These are phyloP conservation scores for Sinapis alba DNA, from an alignment of 441 rosid genomes.

Conservation along the genomic window DNA sequence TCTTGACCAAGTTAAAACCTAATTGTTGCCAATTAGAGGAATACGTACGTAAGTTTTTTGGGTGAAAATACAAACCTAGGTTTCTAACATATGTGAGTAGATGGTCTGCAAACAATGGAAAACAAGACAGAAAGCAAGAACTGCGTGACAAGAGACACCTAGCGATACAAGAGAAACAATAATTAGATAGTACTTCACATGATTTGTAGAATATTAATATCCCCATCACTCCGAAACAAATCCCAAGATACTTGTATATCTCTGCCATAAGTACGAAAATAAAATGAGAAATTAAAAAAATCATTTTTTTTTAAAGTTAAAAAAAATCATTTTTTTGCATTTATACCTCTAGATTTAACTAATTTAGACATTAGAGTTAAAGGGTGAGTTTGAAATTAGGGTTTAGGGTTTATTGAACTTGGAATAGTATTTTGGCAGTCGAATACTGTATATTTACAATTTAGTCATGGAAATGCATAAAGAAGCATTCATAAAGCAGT, in stretches of 20 bases:
- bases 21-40: background rate
- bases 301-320: too few species aligned
- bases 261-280: background rate
- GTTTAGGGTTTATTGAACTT: too few species aligned
- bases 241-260: background rate
- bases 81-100: background rate
- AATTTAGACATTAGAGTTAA: too few species aligned
- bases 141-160: constrained; percentile 3
- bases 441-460: too few species aligned
- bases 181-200: too few species aligned
- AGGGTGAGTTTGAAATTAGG: too few species aligned
- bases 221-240: background rate
- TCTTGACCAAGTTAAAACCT: background rate
- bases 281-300: too few species aligned
- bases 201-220: background rate
- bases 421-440: too few species aligned
- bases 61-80: too few species aligned
- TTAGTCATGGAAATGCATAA: background rate
- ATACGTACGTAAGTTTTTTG: too few species aligned
- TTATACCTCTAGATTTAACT: too few species aligned
- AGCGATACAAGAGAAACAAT: background rate
- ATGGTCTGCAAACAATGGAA: background rate
- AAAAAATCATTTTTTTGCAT: too few species aligned
- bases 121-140: background rate
- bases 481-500: background rate